Percentiles rank a stretch among this genome's conserved stretches.
Conservation (phyloP, 2,329 filamentous ascomycete species). For the Trichoderma oligosporum region DNA sequence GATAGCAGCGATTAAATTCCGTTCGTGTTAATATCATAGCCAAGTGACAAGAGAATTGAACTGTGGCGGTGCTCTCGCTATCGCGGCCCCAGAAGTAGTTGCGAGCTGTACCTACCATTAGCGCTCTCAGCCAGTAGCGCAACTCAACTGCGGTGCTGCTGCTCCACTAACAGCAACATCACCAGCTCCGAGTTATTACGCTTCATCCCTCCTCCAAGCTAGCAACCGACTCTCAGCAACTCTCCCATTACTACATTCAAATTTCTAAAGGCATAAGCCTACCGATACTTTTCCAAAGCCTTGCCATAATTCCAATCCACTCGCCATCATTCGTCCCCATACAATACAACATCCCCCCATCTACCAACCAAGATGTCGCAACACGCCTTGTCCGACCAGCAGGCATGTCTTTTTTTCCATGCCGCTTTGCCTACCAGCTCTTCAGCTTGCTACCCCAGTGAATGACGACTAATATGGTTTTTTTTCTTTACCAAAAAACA, state of each 20-base stretch:
- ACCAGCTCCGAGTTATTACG: constrained; percentile 17
- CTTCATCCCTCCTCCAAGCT: constrained; percentile 7
- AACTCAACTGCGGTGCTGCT: constrained; percentile 8
- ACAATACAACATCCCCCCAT: not conserved
- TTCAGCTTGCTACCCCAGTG: too few relatives aligned
- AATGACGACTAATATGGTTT: too few relatives aligned
- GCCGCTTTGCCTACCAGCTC: too few relatives aligned
- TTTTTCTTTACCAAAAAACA: too few relatives aligned
- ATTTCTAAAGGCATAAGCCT: not conserved
- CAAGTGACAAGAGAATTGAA: not conserved
- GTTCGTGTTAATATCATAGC: not conserved
- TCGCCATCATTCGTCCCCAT: not conserved
- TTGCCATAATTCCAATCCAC: not conserved
- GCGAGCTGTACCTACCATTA: constrained; percentile 2
- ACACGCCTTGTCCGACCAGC: constrained; percentile 96
- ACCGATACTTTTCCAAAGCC: not conserved
- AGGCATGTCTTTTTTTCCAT: constrained; percentile 69
- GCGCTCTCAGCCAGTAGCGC: constrained; percentile 7
- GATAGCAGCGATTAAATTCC: not conserved
- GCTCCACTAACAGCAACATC: constrained; percentile 7
- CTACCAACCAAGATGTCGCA: constrained; percentile 71
- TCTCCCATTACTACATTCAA: not conserved
- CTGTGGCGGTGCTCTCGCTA: constrained; percentile 15
- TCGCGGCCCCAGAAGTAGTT: constrained; percentile 17
- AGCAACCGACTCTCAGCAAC: not conserved